These are phyloP conservation scores for Rubia balearica DNA, from an alignment of 305 asterid genomes.

Conservation along the genomic window DNA sequence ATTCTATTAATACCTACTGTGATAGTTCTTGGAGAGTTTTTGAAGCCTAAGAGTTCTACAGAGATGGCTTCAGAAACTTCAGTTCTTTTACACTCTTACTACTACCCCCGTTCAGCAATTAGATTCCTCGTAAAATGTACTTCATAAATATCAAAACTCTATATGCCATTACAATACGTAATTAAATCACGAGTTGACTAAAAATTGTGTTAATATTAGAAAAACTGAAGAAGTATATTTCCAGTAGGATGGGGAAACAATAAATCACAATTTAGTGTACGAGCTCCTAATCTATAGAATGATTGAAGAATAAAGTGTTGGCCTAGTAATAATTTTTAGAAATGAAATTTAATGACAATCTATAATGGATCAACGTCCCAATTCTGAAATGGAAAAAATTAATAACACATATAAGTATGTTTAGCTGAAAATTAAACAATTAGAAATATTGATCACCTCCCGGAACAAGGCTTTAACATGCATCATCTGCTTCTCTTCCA, in stretches of 20 bases:
- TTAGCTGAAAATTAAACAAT: neutral
- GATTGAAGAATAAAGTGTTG: neutral
- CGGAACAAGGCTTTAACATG: constrained; percentile 65
- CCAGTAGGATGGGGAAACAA: neutral
- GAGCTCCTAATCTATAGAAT: neutral
- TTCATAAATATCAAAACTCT: no score
- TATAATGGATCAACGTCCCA: neutral
- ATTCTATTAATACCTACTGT: neutral
- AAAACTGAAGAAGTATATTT: no score
- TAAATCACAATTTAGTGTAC: neutral
- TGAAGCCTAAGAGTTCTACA: neutral
- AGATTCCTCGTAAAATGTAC: no score
- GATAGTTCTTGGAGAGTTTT: neutral
- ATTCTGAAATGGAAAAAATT: constrained; percentile 2
- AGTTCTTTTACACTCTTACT: no score
- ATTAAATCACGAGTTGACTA: no score
- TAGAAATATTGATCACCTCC: constrained; percentile 47
- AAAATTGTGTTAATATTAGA: no score
- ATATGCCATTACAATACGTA: no score
- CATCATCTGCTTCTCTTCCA: constrained; percentile 75
- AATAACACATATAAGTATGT: neutral
- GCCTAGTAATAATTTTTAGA: neutral
- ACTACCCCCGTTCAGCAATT: no score
- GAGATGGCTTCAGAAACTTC: constrained; percentile 1
- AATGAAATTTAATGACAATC: neutral